Evolutionary conservation across 768 basidiomycete genomes (phyloP), one percentile per base, ranked within the genome.

Genomic region (Hebeloma cylindrosporum): DNA sequence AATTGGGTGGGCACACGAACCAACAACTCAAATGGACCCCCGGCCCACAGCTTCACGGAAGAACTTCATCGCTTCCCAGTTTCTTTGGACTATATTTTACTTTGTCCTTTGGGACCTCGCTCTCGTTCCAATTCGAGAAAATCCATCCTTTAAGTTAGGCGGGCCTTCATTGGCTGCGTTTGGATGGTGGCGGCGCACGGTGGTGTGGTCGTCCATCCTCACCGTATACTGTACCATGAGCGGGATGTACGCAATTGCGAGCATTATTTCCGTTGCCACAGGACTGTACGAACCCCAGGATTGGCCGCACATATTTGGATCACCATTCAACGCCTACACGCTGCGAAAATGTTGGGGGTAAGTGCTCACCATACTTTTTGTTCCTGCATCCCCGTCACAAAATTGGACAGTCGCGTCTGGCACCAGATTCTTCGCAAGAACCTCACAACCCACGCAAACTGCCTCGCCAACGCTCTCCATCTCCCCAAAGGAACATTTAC

Each of bases 331-430:
- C 17, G 64, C 65, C 6, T 70, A 66, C 48, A 67, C 67, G 1
- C 41, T 73, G 11, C 61, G 66, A 22, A 57, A 56, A 7, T 62
- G 68, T 26, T 72, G 71, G 72, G 62, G 69, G 71, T 70, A 44
- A 48, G 67, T 55, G 11, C 21, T 40, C 52, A 64, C 39, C 18
- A 26, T 26, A 14, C n/a, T 21, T 20, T 6, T 30, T 7, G 21
- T n/a, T 5, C 23, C 27, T 10, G 35, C n/a, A 43, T 6, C 6
- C 9, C 45, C 27, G 2, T 27, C 16, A 16, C 36, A 32, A 9
- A 41, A 21, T 28, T n/a, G n/a, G n/a, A n/a, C n/a, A n/a, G n/a
- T n/a, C n/a, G n/a, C n/a, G n/a, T n/a, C n/a, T n/a, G n/a, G n/a
- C n/a, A n/a, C n/a, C n/a, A n/a, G n/a, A 34, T 40, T 29, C 18